Conservation (phyloP, 495 filamentous ascomycete genomes). For the Penicillium antarcticum region DNA sequence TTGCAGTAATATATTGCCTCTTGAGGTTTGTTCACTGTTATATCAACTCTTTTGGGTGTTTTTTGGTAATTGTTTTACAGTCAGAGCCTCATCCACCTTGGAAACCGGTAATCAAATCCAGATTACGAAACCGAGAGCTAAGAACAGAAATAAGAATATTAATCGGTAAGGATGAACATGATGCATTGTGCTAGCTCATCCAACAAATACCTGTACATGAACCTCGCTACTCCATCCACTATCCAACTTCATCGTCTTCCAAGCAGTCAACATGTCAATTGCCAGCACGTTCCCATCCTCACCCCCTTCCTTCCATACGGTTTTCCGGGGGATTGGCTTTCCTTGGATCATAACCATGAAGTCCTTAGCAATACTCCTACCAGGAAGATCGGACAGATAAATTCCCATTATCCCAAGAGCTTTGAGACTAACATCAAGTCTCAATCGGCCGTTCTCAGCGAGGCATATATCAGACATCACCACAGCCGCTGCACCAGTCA, state of each 20-base stretch:
- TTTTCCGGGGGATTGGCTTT: slow-evolving; percentile 60
- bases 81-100: no score
- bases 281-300: slow-evolving; percentile 59
- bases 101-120: no score
- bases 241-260: slow-evolving; percentile 68
- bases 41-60: no score
- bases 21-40: no score
- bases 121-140: no score
- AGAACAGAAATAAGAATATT: no score
- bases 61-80: no score
- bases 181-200: slow-evolving; percentile 4
- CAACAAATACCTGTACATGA: slow-evolving; percentile 60
- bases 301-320: slow-evolving; percentile 56
- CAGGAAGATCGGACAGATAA: slow-evolving; percentile 61
- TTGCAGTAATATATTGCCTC: no score
- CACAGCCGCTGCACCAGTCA: slow-evolving; percentile 83
- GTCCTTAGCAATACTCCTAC: slow-evolving; percentile 56
- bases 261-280: slow-evolving; percentile 74
- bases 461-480: slow-evolving; percentile 53
- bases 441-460: slow-evolving; percentile 55
- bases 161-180: no score
- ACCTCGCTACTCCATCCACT: slow-evolving; percentile 85
- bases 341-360: slow-evolving; percentile 78
- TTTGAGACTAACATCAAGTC: slow-evolving; percentile 67
- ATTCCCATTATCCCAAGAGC: slow-evolving; percentile 76